Evolutionary conservation across 2,329 filamentous ascomycete species (phyloP).

Genomic region (Aspergillus sp.): DNA sequence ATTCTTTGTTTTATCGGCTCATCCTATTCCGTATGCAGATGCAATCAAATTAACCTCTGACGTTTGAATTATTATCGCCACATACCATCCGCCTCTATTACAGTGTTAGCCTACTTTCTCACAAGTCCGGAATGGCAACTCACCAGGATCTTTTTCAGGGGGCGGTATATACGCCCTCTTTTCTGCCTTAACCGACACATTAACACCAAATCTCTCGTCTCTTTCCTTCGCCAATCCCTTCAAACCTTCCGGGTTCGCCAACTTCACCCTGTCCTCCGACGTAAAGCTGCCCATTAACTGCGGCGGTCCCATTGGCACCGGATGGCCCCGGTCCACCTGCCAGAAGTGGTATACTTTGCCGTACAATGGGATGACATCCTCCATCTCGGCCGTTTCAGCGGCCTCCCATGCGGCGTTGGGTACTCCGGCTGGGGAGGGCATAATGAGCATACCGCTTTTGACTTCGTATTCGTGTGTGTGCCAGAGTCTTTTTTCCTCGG

Average conservation of each 20-base stretch:
- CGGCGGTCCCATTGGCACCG: conserved; percentile 54
- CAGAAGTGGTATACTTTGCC: conserved; percentile 83
- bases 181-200: conserved; percentile 47
- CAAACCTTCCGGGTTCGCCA: conserved; percentile 20
- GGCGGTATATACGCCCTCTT: conserved; percentile 45
- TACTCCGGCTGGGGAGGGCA: conserved; percentile 29
- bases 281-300: conserved; percentile 58
- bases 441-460: conserved; percentile 38
- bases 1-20: not conserved
- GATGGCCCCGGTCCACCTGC: conserved; percentile 71
- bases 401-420: conserved; percentile 62
- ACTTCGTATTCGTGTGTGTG: conserved; percentile 58
- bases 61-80: conserved; percentile 11
- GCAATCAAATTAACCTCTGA: not conserved
- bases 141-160: conserved; percentile 29
- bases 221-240: conserved; percentile 42
- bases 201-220: conserved; percentile 49
- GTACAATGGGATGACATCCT: conserved; percentile 65
- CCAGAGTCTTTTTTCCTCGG: conserved; percentile 68
- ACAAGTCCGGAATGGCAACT: not conserved
- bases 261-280: conserved; percentile 19
- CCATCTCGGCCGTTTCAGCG: conserved; percentile 75
- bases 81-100: conserved; percentile 29
- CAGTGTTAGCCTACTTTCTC: not conserved
- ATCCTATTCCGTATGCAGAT: not conserved